A percentile compares a stretch with the other conserved stretches of the same genome.
Conservation (phyloP, 2,329 filamentous ascomycete species). For the Apiospora hydei region DNA sequence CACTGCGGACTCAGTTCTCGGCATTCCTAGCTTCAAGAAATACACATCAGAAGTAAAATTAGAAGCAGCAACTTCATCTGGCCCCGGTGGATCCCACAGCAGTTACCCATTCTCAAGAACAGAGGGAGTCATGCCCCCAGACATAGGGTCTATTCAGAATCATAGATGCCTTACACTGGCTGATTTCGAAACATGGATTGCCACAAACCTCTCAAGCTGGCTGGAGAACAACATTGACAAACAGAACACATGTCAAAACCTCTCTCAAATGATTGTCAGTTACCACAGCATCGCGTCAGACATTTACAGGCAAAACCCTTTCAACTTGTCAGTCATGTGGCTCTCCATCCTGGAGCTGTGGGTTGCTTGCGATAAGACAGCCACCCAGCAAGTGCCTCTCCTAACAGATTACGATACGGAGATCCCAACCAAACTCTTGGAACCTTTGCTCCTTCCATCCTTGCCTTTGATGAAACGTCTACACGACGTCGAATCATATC, state of each 20-base stretch:
- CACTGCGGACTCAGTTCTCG: not conserved
- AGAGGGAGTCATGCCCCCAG: not conserved
- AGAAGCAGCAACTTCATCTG: not conserved
- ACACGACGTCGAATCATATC: constrained; percentile 7
- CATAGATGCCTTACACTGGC: not conserved
- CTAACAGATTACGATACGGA: constrained; percentile 18
- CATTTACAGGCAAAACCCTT: not conserved
- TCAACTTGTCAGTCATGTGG: constrained; percentile 23
- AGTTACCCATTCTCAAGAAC: constrained; percentile 3
- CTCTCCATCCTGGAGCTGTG: constrained; percentile 14
- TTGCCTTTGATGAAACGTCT: constrained; percentile 20
- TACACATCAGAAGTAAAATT: not conserved
- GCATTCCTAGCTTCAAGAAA: not conserved
- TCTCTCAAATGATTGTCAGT: not conserved
- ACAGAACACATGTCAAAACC: not conserved
- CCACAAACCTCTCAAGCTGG: not conserved
- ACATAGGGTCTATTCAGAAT: not conserved
- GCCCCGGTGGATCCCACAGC: not conserved
- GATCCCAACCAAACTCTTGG: constrained; percentile 4
- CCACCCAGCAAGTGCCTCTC: not conserved
- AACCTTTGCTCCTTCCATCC: constrained; percentile 2
- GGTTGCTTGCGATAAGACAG: constrained; percentile 10
- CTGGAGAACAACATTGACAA: not conserved
- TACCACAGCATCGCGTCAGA: not conserved
- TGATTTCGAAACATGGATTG: constrained; percentile 22